A percentile compares a stretch with the other conserved stretches of the same genome.
These are phyloP conservation scores for Nakaseomyces uthaithaninus DNA, from an alignment of 1,139 yeast genomes.

Conservation along the genomic window DNA sequence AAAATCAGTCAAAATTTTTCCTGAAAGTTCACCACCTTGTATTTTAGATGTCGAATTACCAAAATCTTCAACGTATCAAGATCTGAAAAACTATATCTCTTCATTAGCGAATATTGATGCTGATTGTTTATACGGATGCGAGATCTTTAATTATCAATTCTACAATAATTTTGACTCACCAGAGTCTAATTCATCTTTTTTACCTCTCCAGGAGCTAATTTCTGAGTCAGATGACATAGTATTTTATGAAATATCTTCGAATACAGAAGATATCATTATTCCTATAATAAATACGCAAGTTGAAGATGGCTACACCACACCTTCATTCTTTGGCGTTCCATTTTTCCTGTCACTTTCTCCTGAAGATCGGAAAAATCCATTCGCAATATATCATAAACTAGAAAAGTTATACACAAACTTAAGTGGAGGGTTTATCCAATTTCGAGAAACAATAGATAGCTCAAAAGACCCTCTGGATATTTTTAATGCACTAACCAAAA, in stretches of 20 bases:
- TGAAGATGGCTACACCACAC: slow-evolving; percentile 35
- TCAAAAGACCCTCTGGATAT: slow-evolving; percentile 8
- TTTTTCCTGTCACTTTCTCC: slow-evolving; percentile 53
- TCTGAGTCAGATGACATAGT: slow-evolving; percentile 54
- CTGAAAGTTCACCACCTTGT: slow-evolving; percentile 44
- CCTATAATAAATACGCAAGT: slow-evolving; percentile 59
- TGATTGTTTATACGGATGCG: slow-evolving; percentile 51
- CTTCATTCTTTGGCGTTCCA: slow-evolving; percentile 60
- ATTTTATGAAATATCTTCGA: slow-evolving; percentile 54
- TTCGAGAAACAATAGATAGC: slow-evolving; percentile 14
- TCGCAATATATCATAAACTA: slow-evolving; percentile 48
- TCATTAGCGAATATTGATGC: slow-evolving; percentile 41
- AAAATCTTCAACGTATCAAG: slow-evolving; percentile 57
- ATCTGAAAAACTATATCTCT: slow-evolving; percentile 55
- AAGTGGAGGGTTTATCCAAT: slow-evolving; percentile 32
- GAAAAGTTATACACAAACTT: slow-evolving; percentile 39
- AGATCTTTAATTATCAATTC: slow-evolving; percentile 61
- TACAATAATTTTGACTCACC: slow-evolving; percentile 62
- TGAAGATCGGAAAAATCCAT: slow-evolving; percentile 45
- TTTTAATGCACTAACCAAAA: slow-evolving; percentile 21
- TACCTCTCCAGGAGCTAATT: slow-evolving; percentile 66
- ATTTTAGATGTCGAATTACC: slow-evolving; percentile 62
- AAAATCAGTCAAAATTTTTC: slow-evolving; percentile 55
- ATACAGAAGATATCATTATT: slow-evolving; percentile 42
- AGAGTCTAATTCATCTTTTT: slow-evolving; percentile 47